phyloP scores from a whole-genome alignment of 768 basidiomycete genomes.

The Trametes punicea region DNA sequence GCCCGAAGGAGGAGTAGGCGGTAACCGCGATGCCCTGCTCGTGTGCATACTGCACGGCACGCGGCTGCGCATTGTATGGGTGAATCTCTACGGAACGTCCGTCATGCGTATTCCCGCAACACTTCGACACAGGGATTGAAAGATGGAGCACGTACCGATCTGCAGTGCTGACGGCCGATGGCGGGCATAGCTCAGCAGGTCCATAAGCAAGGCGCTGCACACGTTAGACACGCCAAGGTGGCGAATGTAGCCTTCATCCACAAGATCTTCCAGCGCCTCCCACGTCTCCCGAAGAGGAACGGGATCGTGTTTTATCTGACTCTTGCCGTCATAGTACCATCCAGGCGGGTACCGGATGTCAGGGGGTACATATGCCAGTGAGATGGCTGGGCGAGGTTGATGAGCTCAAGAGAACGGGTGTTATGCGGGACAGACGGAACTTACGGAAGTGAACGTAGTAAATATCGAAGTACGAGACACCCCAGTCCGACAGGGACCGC shows the following conservation, averaged over 20 bases:
- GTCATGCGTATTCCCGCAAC: background rate
- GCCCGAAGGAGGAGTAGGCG: constrained; percentile 36
- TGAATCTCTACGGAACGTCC: constrained; percentile 30
- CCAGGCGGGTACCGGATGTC: constrained; percentile 39
- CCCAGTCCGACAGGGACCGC: constrained; percentile 38
- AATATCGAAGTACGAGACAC: constrained; percentile 34
- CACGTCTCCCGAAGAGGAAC: constrained; percentile 38
- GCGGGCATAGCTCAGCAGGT: constrained; percentile 37
- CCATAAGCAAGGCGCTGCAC: constrained; percentile 32
- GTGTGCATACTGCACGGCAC: constrained; percentile 28
- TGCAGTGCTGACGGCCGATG: constrained; percentile 38
- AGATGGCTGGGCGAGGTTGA: constrained; percentile 34
- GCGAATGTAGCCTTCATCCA: constrained; percentile 35
- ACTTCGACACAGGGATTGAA: background rate
- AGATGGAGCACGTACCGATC: constrained; percentile 25
- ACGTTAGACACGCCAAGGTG: constrained; percentile 41
- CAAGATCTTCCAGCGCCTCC: constrained; percentile 40
- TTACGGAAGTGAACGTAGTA: constrained; percentile 29
- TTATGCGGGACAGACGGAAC: background rate
- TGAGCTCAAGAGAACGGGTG: background rate
- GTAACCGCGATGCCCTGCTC: constrained; percentile 31
- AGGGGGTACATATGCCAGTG: constrained; percentile 38
- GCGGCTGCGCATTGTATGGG: constrained; percentile 34
- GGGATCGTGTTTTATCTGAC: constrained; percentile 30
- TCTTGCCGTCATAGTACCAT: constrained; percentile 37